Evolutionary conservation across 208 protist genomes (phyloP).

Genomic region (Leishmania amazonensis): DNA sequence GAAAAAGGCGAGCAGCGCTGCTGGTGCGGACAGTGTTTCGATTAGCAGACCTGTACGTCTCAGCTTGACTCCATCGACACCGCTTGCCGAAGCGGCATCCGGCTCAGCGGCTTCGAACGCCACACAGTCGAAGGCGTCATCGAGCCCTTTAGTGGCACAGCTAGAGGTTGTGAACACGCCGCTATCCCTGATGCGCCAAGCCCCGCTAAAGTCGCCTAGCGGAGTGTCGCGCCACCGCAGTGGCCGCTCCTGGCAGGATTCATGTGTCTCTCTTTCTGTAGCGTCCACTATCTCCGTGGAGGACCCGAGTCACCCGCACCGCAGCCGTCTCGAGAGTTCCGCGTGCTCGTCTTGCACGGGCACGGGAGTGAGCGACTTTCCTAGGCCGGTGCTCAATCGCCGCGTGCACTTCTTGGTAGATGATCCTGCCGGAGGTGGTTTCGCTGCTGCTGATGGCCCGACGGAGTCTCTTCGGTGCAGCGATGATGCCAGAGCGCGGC

Average conservation of each 20-base stretch:
- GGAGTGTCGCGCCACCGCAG: not conserved
- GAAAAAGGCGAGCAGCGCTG: not conserved
- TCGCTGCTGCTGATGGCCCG: not conserved
- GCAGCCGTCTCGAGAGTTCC: not conserved
- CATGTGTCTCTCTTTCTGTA: not conserved
- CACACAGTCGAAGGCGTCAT: not conserved
- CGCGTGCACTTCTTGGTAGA: constrained; percentile 13
- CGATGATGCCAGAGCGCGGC: not conserved
- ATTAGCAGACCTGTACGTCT: not conserved
- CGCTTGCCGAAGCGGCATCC: too few relatives aligned
- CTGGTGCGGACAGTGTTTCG: not conserved
- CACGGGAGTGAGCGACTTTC: not conserved
- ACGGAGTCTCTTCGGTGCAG: not conserved
- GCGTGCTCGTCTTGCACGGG: not conserved
- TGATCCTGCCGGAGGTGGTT: not conserved
- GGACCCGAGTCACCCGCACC: not conserved
- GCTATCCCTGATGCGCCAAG: not conserved
- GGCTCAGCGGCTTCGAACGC: not conserved
- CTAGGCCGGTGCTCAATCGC: not conserved
- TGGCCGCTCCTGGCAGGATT: not conserved
- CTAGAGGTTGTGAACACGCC: not conserved
- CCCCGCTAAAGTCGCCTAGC: not conserved
- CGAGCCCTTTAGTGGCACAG: not conserved
- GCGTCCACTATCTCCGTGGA: not conserved
- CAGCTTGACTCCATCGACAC: not conserved